Base-by-base conservation (phyloP, 2,329 filamentous ascomycete species). In the Colletotrichum cereale region DNA sequence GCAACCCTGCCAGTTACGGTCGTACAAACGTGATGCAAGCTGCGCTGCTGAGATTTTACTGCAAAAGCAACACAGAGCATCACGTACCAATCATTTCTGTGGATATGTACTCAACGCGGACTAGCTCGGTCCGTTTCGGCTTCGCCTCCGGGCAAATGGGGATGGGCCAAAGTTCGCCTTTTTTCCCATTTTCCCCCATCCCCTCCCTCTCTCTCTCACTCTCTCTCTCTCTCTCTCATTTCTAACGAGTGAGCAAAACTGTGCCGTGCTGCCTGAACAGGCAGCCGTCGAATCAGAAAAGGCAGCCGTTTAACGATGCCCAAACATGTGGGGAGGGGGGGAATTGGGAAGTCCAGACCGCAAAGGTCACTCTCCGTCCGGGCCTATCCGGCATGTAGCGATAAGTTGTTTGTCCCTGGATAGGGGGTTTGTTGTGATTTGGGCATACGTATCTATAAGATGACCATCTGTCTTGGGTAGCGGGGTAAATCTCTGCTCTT, bases 361-460 rank as follows among this genome's bases (percentile, higher is more conserved):
- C 53, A 53, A 24, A 31, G 38, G 24, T 31, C 24, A 8, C 53
- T 12, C 36, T 52, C 48, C 29, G 48, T 11, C 18, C 36, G 48
- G 61, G 36, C 36, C 61, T 63, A 24, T 55, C 48, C 60, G 44
- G 34, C 5, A 38, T 18, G 44, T 26, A 21, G 60, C 44, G 60
- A 48, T 36, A 52, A 38, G 53, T 10, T 40, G 53, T 56, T 26
- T 12, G 53, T 24, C 34, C 34, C 14, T 38, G 60, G 60, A 62
- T 62, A 62, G n/a, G 60, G 44, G 44, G 21, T 62, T 62, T 62
- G 44, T 62, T 62, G 60, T 62, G 60, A 38, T 38, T 50, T 62
- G 16, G 34, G 44, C 44, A 62, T 52, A 48, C 44, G 44, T 56
- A 56, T 48, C 44, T 62, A 62, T 62, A 62, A 62, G 60, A 62